phyloP scores from a whole-genome alignment of 2,329 filamentous ascomycete genomes.

The Neurospora sp. region DNA sequence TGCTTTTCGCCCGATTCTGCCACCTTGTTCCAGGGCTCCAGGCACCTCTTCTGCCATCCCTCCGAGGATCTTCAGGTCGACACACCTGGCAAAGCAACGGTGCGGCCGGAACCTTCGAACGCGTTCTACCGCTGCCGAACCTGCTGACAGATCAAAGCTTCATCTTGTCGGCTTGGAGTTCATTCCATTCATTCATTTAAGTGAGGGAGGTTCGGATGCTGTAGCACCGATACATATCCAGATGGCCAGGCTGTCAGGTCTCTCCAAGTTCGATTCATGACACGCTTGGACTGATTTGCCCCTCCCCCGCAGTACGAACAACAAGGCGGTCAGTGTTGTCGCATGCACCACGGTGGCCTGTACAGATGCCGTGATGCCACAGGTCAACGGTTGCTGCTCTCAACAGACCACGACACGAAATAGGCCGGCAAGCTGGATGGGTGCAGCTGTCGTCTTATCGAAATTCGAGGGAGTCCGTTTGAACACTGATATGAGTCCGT shows the following conservation, averaged over 20 bases:
- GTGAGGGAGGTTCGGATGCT: neutral
- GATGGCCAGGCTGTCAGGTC: neutral
- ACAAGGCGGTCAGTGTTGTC: neutral
- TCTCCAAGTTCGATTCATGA: neutral
- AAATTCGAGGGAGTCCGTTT: neutral
- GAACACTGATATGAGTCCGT: neutral
- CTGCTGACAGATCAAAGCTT: neutral
- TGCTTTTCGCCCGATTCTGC: constrained; percentile 13
- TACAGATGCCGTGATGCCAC: neutral
- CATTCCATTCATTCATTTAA: neutral
- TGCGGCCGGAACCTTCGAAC: constrained; percentile 13
- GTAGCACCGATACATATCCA: neutral
- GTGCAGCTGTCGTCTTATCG: neutral
- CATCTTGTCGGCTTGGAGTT: neutral
- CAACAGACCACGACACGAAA: neutral
- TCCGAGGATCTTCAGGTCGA: neutral
- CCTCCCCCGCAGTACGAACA: neutral
- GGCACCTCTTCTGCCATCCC: constrained; percentile 3
- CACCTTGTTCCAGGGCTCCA: constrained; percentile 1
- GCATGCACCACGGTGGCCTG: neutral
- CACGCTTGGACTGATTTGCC: neutral
- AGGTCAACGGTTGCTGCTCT: neutral
- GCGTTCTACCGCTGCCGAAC: constrained; percentile 8
- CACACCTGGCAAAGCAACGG: neutral
- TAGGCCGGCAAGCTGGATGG: neutral